phyloP scores from a whole-genome alignment of 257 asterid species.

The Rhazya stricta region DNA sequence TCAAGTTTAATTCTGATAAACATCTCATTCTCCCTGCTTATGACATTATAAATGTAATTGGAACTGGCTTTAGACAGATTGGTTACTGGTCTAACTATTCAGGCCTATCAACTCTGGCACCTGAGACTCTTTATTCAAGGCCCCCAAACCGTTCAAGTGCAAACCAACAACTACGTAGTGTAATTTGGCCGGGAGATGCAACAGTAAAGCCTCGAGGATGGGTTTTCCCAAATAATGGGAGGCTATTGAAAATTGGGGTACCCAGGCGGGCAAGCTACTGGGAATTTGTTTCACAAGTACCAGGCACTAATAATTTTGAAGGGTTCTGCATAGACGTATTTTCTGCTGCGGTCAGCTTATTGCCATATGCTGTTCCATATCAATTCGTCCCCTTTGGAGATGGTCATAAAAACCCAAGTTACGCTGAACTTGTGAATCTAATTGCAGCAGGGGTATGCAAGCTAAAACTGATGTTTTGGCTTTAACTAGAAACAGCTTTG shows the following conservation, averaged over 20 bases:
- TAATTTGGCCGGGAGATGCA: constrained; percentile 89
- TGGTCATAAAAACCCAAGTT: constrained; percentile 67
- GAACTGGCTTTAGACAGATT: constrained; percentile 66
- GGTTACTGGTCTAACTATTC: constrained; percentile 90
- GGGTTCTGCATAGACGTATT: constrained; percentile 95
- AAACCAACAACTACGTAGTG: constrained; percentile 44
- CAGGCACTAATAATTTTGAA: constrained; percentile 52
- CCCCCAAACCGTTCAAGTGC: constrained; percentile 52
- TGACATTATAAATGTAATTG: constrained; percentile 70
- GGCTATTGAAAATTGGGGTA: constrained; percentile 68
- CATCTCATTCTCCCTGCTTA: constrained; percentile 62
- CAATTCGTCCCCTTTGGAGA: constrained; percentile 79
- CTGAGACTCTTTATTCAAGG: constrained; percentile 46
- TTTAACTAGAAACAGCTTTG: neutral
- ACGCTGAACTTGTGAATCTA: constrained; percentile 50
- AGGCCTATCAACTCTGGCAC: constrained; percentile 63
- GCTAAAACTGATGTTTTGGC: neutral
- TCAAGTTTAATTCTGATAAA: constrained; percentile 56
- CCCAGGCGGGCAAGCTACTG: constrained; percentile 67
- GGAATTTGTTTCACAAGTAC: constrained; percentile 73
- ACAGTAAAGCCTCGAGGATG: constrained; percentile 81
- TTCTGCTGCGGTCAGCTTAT: constrained; percentile 67
- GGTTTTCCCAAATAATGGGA: constrained; percentile 90
- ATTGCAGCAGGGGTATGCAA: constrained; percentile 75
- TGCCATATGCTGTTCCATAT: constrained; percentile 86